phyloP scores from a whole-genome alignment of 1,139 yeast genomes.

The Diutina mesorugosa region DNA sequence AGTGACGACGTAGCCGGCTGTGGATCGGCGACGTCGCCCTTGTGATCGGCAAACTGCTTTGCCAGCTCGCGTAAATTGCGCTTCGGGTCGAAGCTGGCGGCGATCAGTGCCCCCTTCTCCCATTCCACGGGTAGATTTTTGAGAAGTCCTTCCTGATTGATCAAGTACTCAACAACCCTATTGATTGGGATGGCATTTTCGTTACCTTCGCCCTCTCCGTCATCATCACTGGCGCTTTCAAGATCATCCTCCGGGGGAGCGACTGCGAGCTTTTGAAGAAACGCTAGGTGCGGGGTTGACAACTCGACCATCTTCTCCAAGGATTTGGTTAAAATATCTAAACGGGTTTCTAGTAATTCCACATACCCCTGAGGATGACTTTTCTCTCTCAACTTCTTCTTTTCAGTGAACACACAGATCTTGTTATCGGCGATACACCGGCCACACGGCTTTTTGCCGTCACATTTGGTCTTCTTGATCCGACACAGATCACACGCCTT shows the following conservation, averaged over 20 bases:
- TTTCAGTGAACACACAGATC: slow-evolving; percentile 62
- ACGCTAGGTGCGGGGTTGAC: slow-evolving; percentile 23
- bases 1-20: background rate
- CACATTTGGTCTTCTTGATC: slow-evolving; percentile 64
- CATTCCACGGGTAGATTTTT: slow-evolving; percentile 29
- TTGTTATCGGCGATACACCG: slow-evolving; percentile 60
- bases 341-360: slow-evolving; percentile 56
- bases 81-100: slow-evolving; percentile 15
- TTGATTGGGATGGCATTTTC: slow-evolving; percentile 31
- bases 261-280: slow-evolving; percentile 13
- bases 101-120: slow-evolving; percentile 31
- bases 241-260: background rate
- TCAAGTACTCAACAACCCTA: slow-evolving; percentile 31
- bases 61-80: background rate
- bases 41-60: background rate
- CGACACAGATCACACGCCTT: slow-evolving; percentile 77
- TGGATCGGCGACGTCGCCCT: background rate
- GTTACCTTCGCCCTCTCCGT: slow-evolving; percentile 6
- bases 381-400: slow-evolving; percentile 49
- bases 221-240: slow-evolving; percentile 2
- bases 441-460: slow-evolving; percentile 66
- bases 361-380: slow-evolving; percentile 55
- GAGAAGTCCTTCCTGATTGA: slow-evolving; percentile 22
- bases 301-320: slow-evolving; percentile 28
- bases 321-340: slow-evolving; percentile 47